Evolutionary conservation across 331 rosid genomes (phyloP), one percentile per base, ranked within the genome.

Genomic region (Rhamnella rubrinervis): DNA sequence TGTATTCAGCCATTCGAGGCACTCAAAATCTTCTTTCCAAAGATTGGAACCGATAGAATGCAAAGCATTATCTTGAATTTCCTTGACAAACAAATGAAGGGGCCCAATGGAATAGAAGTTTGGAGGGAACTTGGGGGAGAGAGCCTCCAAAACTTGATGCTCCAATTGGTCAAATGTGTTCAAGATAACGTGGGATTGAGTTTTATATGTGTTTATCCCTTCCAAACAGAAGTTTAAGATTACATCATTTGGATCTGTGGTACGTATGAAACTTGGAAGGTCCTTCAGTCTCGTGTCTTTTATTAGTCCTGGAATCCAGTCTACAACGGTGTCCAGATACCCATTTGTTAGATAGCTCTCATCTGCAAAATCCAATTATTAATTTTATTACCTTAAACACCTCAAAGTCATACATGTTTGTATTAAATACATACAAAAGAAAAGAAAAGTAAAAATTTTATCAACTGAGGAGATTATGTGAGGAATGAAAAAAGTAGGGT

Each of bases 151-250:
- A 8, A 40, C 77, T 21, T 82, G 58, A 4, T 6, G 16, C 52
- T 82, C 85, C 5, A 82, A 26, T 1, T 9, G 7, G 0, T 71
- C 70, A 8, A 65, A 82, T 8, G 78, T 77, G 72, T 77, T 75
- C 3, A 82, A 1, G 41, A 82, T 63, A 0, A 77, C 26, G 0
- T 61, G 52, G 1, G 55, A 26, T 26, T 26, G 31, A 19, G 80
- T 77, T 56, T 52, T 63, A 9, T 2, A 19, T 2, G 47, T 23
- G 7, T 5, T 1, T 17, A 0, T 17, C 0, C 0, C 31, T 12
- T 35, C 25, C 4, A 60, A 0, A 4, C 35, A 0, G 3, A 20
- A 26, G 2, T 70, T 68, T 3, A 77, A 5, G 37, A 55, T 11
- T 2, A 26, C 1, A n/a, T 77, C 77, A 3, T 73, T 14, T 19